Base-by-base conservation (phyloP, 2,329 filamentous ascomycete genomes). In the Scopulariopsis brevicaulis region DNA sequence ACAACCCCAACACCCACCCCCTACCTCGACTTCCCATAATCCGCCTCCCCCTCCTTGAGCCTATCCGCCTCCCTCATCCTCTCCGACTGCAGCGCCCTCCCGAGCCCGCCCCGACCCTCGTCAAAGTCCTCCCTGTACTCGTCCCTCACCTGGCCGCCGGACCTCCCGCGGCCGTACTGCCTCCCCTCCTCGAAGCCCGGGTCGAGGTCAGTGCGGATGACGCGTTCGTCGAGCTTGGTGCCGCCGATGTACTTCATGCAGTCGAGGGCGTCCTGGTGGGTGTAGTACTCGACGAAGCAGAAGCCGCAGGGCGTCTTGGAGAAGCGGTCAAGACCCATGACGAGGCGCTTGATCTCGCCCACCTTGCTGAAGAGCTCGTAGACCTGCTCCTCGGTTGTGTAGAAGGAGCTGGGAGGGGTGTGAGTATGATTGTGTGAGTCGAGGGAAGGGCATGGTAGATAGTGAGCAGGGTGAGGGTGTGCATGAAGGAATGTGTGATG, bases 251-350 rank as follows among this genome's bases (percentile, higher is more conserved):
- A 99, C 75, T 97, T 99, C 85, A 99, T 86, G 74, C 93, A 97
- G 71, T 99, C 94, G 55, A 99, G 81, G 10, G 94, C 94, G 71
- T 99, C 94, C 69, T 96, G 87, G 71, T 97, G 94, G 34, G 87
- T 96, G 77, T 96, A 97, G 76, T 99, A 99, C 74, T 99, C 94
- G 67, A 99, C 94, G 69, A 99, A 99, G 79, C 94, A 99, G 79
- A 99, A 99, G 48, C 94, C 94, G 73, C 94, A 99, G 1, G 94
- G 94, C 0, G 94, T 99, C 77, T 99, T 99, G 73, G 88, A 89
- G 78, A 94, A 96, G 59, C 94, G 87, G 71, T 99, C 94, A 56
- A 99, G 84, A 55, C 94, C 94, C 94, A 99, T 99, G 63, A 99
- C 84, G 54, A 99, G 83, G 32, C 94, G 89, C 76, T 99, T 99